Base-by-base conservation (phyloP, 257 asterid genomes). In the Pogostemon cablin region DNA sequence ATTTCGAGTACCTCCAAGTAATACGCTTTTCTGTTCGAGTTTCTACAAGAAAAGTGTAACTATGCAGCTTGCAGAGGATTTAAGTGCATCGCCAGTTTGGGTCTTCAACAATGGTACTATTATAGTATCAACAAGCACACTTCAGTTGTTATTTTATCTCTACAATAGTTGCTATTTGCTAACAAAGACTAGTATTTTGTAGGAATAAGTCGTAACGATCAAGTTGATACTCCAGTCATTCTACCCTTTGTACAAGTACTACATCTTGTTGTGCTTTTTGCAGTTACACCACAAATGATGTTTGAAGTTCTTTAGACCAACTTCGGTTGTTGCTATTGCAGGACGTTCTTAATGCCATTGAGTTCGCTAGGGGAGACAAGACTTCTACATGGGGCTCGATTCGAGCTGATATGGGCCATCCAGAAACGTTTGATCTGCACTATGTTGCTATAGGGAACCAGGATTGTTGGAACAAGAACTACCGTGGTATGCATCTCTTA, bases 1-100 rank as follows among this genome's bases (percentile, higher is more conserved):
- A 78, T 71, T 84, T 86, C 25, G 98, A 95, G 80, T 95, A 80
- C 76, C 90, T 91, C 69, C 98, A 86, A 82, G 99, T 91, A 81
- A 78, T 64, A 64, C 59, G 35, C 10, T 17, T 32, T 57, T 52
- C 58, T 61, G 64, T 65, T 38, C 64, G 11, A 63, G 63, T 34
- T 63, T 50, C 37, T 8, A 3, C 9, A 37, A 9, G 20, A 44
- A 54, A n/a, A n/a, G n/a, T 57, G 44, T 12, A 4, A 42, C 20
- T 79, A 69, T 74, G 75, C 88, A 95, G 99, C 99, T 95, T 62
- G 99, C 98, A 4, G 98, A 95, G 80, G 98, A 95, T 81, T 86
- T 95, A 73, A 97, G 89, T 67, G 83, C 98, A 65, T 41, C 73
- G 71, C 98, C 98, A 2, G 80, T 95, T 67, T 95, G 99, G 99